Evolutionary conservation across 805 yeast species (phyloP), one percentile per base, ranked within the genome.

Genomic region (Candida awuae): DNA sequence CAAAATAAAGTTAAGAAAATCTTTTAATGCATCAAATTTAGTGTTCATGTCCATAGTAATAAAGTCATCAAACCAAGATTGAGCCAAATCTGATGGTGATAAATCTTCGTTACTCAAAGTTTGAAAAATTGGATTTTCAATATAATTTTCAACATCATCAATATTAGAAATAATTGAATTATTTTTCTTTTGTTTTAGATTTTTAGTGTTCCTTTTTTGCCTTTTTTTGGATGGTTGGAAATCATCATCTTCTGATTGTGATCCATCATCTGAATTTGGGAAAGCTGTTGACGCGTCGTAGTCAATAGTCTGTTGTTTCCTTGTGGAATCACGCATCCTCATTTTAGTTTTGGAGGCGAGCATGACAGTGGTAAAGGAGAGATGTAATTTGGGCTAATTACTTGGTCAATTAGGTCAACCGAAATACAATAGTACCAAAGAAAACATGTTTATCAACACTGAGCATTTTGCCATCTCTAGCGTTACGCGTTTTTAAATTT

Each of bases 1-100:
- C 29, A 88, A 61, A 1, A 84, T 49, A 35, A 86, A 66, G 56
- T 88, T 87, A 31, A 87, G 61, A 36, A 87, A 59, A 27, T 73
- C 74, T 32, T 76, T 71, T 37, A 84, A 58, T 2, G 87, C 78
- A 12, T 54, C 54, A 39, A 66, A 63, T 34, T 66, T 58, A 41
- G 65, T 62, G 10, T 54, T 59, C 32, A 59, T 60, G 9, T 54
- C 60, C 32, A 57, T 62, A 6, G 39, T 25, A 8, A 41, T 42
- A 47, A 74, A 80, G 16, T 61, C 62, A 12, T 75, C 77, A 10
- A 80, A 49, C 82, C 84, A 80, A 19, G 65, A 68, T n/a, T 68
- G 56, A 1, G 78, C 75, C 3, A 75, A 42, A 31, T 75, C 80
- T 2, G 61, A 61, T 12, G 75, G 54, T 0, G 84, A 70, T 1